Conservation (phyloP, 768 basidiomycete species). For the Sporobolomyces phaffii region DNA sequence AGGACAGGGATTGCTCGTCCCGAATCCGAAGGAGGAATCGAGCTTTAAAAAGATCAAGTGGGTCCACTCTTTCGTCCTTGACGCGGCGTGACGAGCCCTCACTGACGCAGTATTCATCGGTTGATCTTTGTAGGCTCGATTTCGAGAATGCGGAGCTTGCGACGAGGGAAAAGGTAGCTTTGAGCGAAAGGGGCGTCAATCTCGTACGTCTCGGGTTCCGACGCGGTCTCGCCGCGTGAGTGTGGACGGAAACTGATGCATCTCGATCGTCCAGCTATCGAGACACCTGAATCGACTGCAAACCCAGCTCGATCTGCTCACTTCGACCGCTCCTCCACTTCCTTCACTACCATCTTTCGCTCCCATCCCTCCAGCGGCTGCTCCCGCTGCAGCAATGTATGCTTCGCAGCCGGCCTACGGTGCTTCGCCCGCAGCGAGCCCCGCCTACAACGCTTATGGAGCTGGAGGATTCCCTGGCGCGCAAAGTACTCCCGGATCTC, state of each 20-base stretch:
- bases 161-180: constrained; percentile 32
- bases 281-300: constrained; percentile 37
- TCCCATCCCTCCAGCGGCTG: neutral
- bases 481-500: constrained; percentile 17
- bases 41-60: constrained; percentile 34
- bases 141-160: constrained; percentile 28
- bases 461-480: neutral
- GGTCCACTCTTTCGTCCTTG: neutral
- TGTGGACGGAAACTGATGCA: too few relatives aligned
- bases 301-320: constrained; percentile 37
- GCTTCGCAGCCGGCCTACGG: constrained; percentile 2
- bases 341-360: constrained; percentile 35
- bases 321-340: constrained; percentile 34
- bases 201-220: constrained; percentile 4
- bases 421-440: neutral
- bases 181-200: constrained; percentile 33
- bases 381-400: constrained; percentile 9
- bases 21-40: constrained; percentile 33
- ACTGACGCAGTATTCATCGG: neutral
- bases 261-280: constrained; percentile 26
- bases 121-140: constrained; percentile 14
- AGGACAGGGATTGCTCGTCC: constrained; percentile 28
- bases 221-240: neutral
- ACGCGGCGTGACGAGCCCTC: neutral
- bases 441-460: constrained; percentile 20